phyloP scores from a whole-genome alignment of 129 eudicot genomes.

The Saposhnikovia divaricata region DNA sequence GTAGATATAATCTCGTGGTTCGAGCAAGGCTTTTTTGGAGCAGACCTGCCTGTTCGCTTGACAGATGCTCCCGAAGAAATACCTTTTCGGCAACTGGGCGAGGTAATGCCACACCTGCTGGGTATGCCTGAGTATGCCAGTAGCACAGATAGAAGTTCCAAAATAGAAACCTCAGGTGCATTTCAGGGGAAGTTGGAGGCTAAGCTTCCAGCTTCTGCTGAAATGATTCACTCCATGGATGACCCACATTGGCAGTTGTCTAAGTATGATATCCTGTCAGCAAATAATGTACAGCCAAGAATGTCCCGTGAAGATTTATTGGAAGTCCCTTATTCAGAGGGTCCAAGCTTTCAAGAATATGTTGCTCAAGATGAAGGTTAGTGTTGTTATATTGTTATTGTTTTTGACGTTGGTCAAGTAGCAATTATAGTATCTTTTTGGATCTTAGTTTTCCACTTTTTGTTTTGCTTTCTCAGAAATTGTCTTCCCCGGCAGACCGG shows the following conservation, averaged over 20 bases:
- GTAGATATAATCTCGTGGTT: constrained; percentile 91
- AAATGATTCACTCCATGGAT: constrained; percentile 23
- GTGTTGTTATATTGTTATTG: not conserved
- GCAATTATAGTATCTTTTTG: not conserved
- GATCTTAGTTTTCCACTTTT: not conserved
- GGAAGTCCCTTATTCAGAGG: constrained; percentile 31
- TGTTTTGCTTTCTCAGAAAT: constrained; percentile 44
- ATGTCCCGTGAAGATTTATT: constrained; percentile 25
- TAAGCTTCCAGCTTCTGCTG: constrained; percentile 28
- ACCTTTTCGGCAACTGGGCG: constrained; percentile 68
- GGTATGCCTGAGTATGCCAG: constrained; percentile 26
- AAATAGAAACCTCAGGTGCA: constrained; percentile 27
- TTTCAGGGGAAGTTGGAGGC: constrained; percentile 25
- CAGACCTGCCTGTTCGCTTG: constrained; percentile 70
- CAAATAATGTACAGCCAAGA: constrained; percentile 23
- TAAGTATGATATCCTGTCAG: constrained; percentile 24
- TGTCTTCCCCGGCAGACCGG: constrained; percentile 78
- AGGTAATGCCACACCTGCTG: constrained; percentile 61
- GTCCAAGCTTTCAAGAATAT: constrained; percentile 41
- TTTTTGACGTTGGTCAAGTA: not conserved
- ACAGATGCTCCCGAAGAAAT: constrained; percentile 70
- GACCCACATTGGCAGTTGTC: constrained; percentile 44
- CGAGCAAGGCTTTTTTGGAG: constrained; percentile 89
- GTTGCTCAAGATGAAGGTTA: constrained; percentile 66
- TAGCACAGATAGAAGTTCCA: constrained; percentile 26